Base-by-base conservation (phyloP, 306 rosid genomes). In the Castanospermum australe region DNA sequence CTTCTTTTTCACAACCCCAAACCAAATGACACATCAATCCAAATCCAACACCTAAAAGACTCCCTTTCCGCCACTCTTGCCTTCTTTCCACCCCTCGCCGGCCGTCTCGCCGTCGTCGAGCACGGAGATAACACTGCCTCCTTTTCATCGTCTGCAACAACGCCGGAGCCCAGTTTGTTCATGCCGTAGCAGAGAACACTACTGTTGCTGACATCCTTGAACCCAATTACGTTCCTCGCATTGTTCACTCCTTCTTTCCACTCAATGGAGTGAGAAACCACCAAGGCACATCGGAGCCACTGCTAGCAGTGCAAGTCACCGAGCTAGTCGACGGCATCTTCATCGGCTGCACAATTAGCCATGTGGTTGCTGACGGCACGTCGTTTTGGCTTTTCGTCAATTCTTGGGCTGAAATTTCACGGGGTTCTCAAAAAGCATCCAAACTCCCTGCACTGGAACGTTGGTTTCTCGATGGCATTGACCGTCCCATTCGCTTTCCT, bases 301-400 rank as follows among this genome's bases (percentile, higher is more conserved):
- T 88, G 50, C 70, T 88, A 13, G 89, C 83, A 1, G 77, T 86
- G 1, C 90, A 89, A 59, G 87, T 87, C 4, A 89, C 88, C 0
- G 86, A 87, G 87, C 51, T 88, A 0, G n/a, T 52, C 15, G 90
- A 89, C 52, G 89, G 85, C n/a, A 2, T 78, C 8, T 78, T 83
- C 67, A 47, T 73, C 42, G 71, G 50, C 6, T 45, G 25, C 55
- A 0, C 87, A 4, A 54, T 9, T 76, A 2, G 28, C 52, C 25
- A 65, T 79, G 70, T 81, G 18, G 21, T 51, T 1, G 80, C 9
- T 0, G 89, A 88, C 18, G 87, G 78, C 78, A 17, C 60, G 14
- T 69, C 84, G 6, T 83, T 85, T 7, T 85, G 89, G 89, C 84
- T 33, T 59, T 83, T 85, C 69, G 8, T 85, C 20, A 88, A 88